Base-by-base conservation (phyloP, 805 yeast species). In the Hyphopichia homilentoma region DNA sequence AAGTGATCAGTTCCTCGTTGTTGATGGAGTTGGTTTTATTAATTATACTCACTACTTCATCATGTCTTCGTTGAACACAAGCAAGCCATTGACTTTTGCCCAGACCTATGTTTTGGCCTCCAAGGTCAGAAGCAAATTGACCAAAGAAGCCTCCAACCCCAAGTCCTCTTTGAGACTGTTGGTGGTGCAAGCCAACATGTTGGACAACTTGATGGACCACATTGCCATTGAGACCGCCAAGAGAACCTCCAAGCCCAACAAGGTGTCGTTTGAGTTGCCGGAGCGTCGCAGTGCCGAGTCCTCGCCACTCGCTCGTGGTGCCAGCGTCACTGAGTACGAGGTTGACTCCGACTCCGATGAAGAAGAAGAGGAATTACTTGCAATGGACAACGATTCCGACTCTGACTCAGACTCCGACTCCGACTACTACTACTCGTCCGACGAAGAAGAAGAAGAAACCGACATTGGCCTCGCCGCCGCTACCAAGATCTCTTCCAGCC, bases 151-250 rank as follows among this genome's bases (percentile, higher is more conserved):
- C 5, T 54, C 73, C 16, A 68, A 68, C 41, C 70, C 72, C 9
- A 81, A 78, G 44, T 72, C 79, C 20, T 61, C 76, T 33, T 64
- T 81, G 31, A 65, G 84, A 30, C 59, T 65, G 31, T 65, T 81
- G 24, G 85, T 81, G 3, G 69, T 77, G 25, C 88, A 82, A 54
- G 87, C 88, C 14, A 82, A 81, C 52, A 59, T 82, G 63, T 66
- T 81, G 41, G 88, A 82, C 48, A 68, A 64, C 39, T 51, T 81
- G 32, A 78, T 82, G 73, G 84, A 75, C 47, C 60, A 60, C 34
- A 57, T 74, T 22, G 40, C 59, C 29, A 47, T 38, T 23, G 59
- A 57, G 39, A 46, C 61, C 22, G 52, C 45, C 33, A 53, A 55
- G 41, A 39, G 61, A 38, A 39, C 39, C 22, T 14, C 33, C 35